phyloP scores from a whole-genome alignment of 176 grass and related monocot species.

The Aechmea fasciata region DNA sequence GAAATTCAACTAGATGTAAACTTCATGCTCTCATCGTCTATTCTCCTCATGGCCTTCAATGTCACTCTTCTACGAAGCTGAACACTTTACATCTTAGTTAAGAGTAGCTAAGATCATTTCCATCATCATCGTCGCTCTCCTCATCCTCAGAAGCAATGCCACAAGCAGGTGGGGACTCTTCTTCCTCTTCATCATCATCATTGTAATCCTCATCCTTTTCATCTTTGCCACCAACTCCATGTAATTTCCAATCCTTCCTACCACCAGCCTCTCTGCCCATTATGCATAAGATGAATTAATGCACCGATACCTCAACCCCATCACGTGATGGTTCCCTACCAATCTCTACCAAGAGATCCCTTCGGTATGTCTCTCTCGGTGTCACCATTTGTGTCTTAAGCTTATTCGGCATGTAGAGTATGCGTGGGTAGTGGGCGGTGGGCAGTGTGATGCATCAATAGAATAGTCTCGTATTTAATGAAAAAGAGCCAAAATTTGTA shows the following conservation, averaged over 20 bases:
- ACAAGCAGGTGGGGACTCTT: conserved; percentile 4
- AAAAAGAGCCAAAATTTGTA: no score
- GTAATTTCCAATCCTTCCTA: no score
- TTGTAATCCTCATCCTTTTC: conserved; percentile 6
- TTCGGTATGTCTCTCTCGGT: conserved; percentile 55
- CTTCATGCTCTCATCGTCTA: no score
- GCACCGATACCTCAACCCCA: conserved; percentile 80
- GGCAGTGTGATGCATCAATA: not conserved
- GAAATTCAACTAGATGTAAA: no score
- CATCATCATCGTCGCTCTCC: conserved; percentile 47
- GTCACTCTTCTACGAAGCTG: no score
- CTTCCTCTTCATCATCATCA: conserved; percentile 23
- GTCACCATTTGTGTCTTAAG: conserved; percentile 69
- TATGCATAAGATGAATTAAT: conserved; percentile 77
- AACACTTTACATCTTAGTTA: no score
- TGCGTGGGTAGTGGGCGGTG: conserved; percentile 42
- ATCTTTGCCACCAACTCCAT: conserved; percentile 1
- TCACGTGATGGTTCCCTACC: conserved; percentile 70
- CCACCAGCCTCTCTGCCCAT: conserved; percentile 41
- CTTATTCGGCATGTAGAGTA: conserved; percentile 85
- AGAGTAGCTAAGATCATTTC: no score
- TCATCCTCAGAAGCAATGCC: conserved; percentile 33
- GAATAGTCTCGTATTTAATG: no score
- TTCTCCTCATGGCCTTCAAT: no score
- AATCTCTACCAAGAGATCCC: conserved; percentile 70